phyloP scores from a whole-genome alignment of 345 rosid genomes.

The Murraya koenigii region DNA sequence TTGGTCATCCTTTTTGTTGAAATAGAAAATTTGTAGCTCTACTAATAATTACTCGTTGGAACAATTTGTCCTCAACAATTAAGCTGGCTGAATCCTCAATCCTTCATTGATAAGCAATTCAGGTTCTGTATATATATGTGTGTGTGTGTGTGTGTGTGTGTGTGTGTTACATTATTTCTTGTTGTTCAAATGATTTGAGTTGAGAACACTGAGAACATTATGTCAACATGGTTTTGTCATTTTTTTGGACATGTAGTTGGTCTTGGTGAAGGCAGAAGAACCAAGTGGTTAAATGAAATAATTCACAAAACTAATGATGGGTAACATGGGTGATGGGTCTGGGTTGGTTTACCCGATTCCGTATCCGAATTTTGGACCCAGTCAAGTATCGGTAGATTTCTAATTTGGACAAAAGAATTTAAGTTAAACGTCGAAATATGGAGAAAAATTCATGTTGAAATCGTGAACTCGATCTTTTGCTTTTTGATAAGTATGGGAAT shows the following conservation, averaged over 20 bases:
- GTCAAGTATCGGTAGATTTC: too few species aligned
- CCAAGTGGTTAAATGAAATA: neutral
- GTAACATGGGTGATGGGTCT: too few species aligned
- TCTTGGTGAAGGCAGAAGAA: neutral
- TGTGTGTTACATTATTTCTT: too few species aligned
- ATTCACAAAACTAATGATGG: too few species aligned
- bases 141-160: too few species aligned
- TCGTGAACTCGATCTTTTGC: too few species aligned
- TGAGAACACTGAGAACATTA: neutral
- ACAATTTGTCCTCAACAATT: neutral
- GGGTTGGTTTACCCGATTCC: too few species aligned
- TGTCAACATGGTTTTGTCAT: slow-evolving; percentile 35
- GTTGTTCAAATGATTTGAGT: neutral
- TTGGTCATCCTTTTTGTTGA: neutral
- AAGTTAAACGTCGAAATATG: too few species aligned
- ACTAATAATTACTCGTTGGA: neutral
- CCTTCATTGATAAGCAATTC: neutral
- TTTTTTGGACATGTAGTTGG: neutral
- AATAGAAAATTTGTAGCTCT: neutral
- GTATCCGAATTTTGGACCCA: too few species aligned
- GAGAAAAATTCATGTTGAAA: too few species aligned
- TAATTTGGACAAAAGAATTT: too few species aligned
- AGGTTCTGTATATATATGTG: neutral
- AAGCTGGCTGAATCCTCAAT: neutral
- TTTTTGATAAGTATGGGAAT: too few species aligned